These are phyloP conservation scores for Xylariales sp. DNA, from an alignment of 2,329 filamentous ascomycete genomes.

Conservation along the genomic window DNA sequence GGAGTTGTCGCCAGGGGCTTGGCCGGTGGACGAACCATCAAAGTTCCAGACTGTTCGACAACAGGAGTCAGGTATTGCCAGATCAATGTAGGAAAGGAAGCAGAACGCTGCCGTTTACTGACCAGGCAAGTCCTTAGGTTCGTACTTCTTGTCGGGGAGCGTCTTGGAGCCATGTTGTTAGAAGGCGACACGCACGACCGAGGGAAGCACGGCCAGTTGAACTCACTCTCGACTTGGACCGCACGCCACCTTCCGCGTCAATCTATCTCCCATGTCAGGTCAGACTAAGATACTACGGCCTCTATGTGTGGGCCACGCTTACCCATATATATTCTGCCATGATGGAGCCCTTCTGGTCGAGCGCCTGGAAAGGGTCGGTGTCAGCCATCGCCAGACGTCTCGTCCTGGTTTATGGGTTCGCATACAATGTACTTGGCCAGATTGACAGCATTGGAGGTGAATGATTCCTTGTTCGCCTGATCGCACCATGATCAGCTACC, in stretches of 20 bases:
- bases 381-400: too few relatives aligned
- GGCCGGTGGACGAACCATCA: conserved; percentile 79
- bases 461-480: neutral
- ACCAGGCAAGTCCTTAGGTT: conserved; percentile 48
- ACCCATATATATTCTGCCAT: conserved; percentile 98
- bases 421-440: neutral
- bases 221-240: conserved; percentile 95
- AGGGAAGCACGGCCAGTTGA: conserved; percentile 13
- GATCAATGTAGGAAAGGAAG: too few relatives aligned
- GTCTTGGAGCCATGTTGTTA: conserved; percentile 25
- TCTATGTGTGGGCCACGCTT: conserved; percentile 28
- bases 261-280: too few relatives aligned
- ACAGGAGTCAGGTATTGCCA: too few relatives aligned
- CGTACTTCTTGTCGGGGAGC: conserved; percentile 36
- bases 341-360: conserved; percentile 82
- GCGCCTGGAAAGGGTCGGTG: conserved; percentile 86
- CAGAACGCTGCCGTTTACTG: too few relatives aligned
- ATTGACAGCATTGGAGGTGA: neutral
- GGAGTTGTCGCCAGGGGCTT: conserved; percentile 92
- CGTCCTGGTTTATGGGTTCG: conserved; percentile 60
- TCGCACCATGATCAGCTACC: neutral
- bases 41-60: conserved; percentile 54
- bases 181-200: conserved; percentile 18
- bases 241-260: conserved; percentile 74
- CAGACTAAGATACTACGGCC: neutral